Evolutionary conservation across 768 basidiomycete genomes (phyloP).

Genomic region (Phaeotremella fagi): DNA sequence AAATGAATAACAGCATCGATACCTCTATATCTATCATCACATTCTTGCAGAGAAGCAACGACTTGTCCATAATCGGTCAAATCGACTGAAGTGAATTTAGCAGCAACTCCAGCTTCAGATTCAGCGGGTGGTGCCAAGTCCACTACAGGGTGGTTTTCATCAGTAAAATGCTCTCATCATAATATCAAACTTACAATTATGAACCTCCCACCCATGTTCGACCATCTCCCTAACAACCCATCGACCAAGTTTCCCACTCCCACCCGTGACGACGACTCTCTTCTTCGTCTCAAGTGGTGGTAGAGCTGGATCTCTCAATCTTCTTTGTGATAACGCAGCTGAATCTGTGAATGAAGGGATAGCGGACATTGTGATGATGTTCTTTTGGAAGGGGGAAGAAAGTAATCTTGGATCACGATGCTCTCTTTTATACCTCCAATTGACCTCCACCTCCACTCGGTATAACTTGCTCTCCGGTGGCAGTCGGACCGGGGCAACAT

Average conservation of each 20-base stretch:
- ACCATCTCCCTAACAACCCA: constrained; percentile 41
- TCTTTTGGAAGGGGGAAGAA: background rate
- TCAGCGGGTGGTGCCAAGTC: constrained; percentile 25
- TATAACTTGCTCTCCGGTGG: too few relatives aligned
- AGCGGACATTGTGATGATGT: background rate
- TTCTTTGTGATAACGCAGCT: constrained; percentile 25
- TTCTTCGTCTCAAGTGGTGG: constrained; percentile 21
- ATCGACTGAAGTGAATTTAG: constrained; percentile 30
- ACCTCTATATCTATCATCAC: constrained; percentile 28
- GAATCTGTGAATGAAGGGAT: constrained; percentile 21
- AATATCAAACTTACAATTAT: constrained; percentile 24
- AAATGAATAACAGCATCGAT: constrained; percentile 44
- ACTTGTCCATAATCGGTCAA: constrained; percentile 44
- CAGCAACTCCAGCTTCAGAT: constrained; percentile 23
- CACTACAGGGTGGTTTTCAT: constrained; percentile 17
- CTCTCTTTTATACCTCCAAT: background rate
- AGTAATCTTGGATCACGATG: background rate
- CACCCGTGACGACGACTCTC: constrained; percentile 36
- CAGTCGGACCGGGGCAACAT: too few relatives aligned
- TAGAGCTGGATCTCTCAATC: constrained; percentile 14
- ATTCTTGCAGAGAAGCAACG: constrained; percentile 27
- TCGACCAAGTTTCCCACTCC: constrained; percentile 33
- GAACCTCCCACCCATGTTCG: constrained; percentile 37
- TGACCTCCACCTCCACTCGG: background rate
- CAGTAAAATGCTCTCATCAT: background rate